A percentile compares a stretch with the other conserved stretches of the same genome.
Evolutionary conservation across 495 filamentous ascomycete species (phyloP).

Genomic region (Letharia columbiana): DNA sequence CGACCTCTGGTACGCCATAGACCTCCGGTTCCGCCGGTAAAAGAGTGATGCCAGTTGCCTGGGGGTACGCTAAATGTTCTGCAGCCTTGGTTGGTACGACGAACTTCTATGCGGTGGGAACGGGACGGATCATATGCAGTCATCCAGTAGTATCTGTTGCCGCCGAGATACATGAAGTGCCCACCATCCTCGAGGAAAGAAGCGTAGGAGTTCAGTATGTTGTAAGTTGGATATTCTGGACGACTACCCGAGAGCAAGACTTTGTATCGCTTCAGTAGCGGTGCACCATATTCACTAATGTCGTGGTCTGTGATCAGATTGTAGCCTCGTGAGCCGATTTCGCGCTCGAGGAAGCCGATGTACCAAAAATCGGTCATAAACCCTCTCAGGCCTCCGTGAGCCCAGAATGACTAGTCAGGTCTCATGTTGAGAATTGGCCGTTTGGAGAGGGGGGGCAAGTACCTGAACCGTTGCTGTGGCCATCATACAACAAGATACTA

Average conservation of each 20-base stretch:
- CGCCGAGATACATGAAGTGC: background rate
- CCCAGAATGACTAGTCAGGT: background rate
- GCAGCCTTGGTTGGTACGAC: background rate
- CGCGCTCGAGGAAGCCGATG: conserved; percentile 22
- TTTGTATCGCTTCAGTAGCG: conserved; percentile 20
- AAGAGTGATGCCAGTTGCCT: conserved; percentile 2
- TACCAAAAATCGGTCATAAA: background rate
- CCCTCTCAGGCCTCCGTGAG: background rate
- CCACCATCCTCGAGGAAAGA: background rate
- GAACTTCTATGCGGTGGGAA: background rate
- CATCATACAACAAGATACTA: background rate
- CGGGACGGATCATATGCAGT: background rate
- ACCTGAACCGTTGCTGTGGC: background rate
- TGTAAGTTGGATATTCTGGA: conserved; percentile 24
- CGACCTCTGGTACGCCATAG: conserved; percentile 26
- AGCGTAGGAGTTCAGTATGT: conserved; percentile 17
- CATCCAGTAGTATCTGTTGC: background rate
- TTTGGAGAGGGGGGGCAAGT: background rate
- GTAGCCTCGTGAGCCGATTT: conserved; percentile 22
- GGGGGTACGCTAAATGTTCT: background rate
- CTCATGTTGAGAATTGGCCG: background rate
- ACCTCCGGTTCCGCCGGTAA: background rate
- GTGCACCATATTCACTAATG: conserved; percentile 21
- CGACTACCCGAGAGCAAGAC: conserved; percentile 23
- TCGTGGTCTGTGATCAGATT: conserved; percentile 32